Evolutionary conservation across 148 eudicot species (phyloP), one percentile per base, ranked within the genome.

Genomic region (Chenopodium berlandieri): DNA sequence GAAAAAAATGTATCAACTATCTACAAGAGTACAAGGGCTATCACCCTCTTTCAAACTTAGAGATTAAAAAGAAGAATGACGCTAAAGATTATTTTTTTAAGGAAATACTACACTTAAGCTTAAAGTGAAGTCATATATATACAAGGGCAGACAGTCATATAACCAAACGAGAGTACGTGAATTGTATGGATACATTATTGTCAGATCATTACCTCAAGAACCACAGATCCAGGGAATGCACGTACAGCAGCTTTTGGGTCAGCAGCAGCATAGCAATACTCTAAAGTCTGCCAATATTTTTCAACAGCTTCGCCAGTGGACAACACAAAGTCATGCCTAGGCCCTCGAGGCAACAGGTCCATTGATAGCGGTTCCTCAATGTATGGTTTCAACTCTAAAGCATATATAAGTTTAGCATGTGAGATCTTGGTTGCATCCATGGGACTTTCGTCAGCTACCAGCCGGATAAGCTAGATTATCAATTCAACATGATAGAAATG

Each of bases 211-310:
- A 96, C 99, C 99, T 96, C 97, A 84, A 80, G 88, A 84, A 91
- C 97, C 60, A 88, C 84, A 83, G 93, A 92, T 79, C 99, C 99
- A 75, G 99, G 99, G 85, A 96, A 94, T 72, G 98, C 98, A 85
- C 90, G 95, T 72, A 87, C 83, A 87, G 99, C 99, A 83, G 95
- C 95, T 81, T 88, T 86, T 63, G 94, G 83, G 83, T 90, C 89
- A 81, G 95, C 89, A 86, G 98, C 94, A 82, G 99, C 87, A 83
- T 96, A 96, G 84, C 97, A 91, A 88, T 91, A 96, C 87, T 96
- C 98, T 86, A 96, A 88, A 25, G 99, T 96, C 73, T 88, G 89
- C 99, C 99, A 96, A 86, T 94, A 96, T 74, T 91, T 95, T 85
- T 92, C 97, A 73, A 91, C 86, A 90, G 95, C 98, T 84, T 88